Evolutionary conservation across 371 early-diverging fungal genomes (phyloP).

Genomic region (Circinella minor): DNA sequence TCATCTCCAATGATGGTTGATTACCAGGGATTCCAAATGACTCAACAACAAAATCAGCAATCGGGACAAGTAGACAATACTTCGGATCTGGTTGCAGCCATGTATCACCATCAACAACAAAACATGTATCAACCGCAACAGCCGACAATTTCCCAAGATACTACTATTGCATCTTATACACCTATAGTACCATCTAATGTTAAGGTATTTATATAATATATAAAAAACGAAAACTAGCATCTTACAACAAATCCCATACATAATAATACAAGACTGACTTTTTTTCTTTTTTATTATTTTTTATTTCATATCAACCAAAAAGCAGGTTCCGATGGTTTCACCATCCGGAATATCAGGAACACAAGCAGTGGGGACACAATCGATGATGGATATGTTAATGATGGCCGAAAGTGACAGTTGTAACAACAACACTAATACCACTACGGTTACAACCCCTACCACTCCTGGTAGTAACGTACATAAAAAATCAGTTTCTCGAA

Average conservation of each 20-base stretch:
- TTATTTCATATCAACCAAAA: not conserved
- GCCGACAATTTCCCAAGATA: not conserved
- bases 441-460: too few relatives aligned
- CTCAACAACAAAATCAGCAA: not conserved
- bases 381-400: slow-evolving; percentile 10
- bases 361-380: not conserved
- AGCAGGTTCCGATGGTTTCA: slow-evolving; percentile 6
- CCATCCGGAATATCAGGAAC: not conserved
- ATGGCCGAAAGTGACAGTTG: not conserved
- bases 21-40: slow-evolving; percentile 1
- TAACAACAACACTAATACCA: not conserved
- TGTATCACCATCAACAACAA: slow-evolving; percentile 5
- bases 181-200: not conserved
- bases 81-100: not conserved
- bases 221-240: too few relatives aligned
- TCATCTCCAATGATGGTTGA: slow-evolving; percentile 5
- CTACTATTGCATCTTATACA: slow-evolving; percentile 2
- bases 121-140: not conserved
- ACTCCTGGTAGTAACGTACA: too few relatives aligned
- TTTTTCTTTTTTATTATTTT: not conserved
- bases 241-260: too few relatives aligned
- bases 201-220: not conserved
- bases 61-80: not conserved
- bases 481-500: slow-evolving; percentile 1
- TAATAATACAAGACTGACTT: not conserved